Evolutionary conservation across 805 yeast genomes (phyloP).

Genomic region (Cyberlindnera misumaiensis): DNA sequence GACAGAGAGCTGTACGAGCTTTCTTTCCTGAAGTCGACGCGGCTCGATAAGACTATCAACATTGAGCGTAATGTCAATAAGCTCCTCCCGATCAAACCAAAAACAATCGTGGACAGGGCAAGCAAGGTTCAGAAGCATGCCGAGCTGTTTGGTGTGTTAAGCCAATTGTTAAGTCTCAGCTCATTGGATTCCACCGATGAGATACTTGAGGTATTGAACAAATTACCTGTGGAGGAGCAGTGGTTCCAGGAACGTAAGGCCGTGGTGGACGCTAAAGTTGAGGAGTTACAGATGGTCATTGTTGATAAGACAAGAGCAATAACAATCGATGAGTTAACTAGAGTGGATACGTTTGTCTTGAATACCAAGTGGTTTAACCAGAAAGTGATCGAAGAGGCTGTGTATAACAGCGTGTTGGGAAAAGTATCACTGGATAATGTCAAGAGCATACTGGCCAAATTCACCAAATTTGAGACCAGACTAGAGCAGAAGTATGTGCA

Average conservation of each 20-base stretch:
- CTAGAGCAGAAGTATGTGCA: conserved; percentile 1
- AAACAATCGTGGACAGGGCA: not conserved
- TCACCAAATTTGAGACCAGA: conserved; percentile 2
- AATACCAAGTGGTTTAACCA: conserved; percentile 6
- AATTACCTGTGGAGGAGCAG: conserved; percentile 6
- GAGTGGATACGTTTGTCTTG: conserved; percentile 5
- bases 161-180: conserved; percentile 10
- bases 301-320: conserved; percentile 1
- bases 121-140: conserved; percentile 6
- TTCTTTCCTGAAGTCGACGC: conserved; percentile 14
- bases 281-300: conserved; percentile 9
- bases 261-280: conserved; percentile 9
- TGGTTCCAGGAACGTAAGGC: conserved; percentile 8
- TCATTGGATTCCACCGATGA: conserved; percentile 2
- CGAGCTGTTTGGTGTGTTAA: conserved; percentile 10
- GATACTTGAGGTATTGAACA: conserved; percentile 2
- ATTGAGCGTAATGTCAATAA: conserved; percentile 13
- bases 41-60: conserved; percentile 7
- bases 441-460: conserved; percentile 1
- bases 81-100: not conserved
- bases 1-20: conserved; percentile 18
- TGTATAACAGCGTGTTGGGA: conserved; percentile 2
- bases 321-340: conserved; percentile 6
- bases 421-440: conserved; percentile 10
- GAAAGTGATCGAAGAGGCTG: conserved; percentile 1